Evolutionary conservation across 345 rosid species (phyloP), one percentile per base, ranked within the genome.

Genomic region (Euphorbia pulcherrima): DNA sequence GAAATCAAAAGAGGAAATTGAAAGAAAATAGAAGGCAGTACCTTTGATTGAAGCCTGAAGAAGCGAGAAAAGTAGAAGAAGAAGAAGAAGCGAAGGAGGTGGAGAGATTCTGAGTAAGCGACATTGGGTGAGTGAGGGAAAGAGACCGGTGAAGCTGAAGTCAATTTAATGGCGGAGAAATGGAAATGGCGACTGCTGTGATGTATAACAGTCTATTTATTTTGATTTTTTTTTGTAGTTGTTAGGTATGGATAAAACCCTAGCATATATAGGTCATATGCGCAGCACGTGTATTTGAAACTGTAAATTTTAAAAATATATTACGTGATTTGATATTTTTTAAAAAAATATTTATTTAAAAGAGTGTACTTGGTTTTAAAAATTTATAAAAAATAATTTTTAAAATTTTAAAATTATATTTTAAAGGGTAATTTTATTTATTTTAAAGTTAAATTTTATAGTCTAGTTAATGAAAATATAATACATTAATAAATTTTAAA

Each of bases 31-130:
- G 8, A n/a, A n/a, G 7, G 7, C 12, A 21, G 28, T 21, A 53
- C 86, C 88, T 73, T 40, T 76, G 44, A 64, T 56, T 64, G 55
- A 79, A 74, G 68, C 28, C 50, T 29, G 72, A 10, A 12, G 79
- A 76, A 17, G 79, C 68, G 1, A 84, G 55, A 61, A 82, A 82
- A 20, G 83, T 44, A 18, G 86, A 80, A 30, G 87, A 82, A 35
- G 87, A 82, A 35, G 83, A 75, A 18, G 86, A 77, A 52, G 90
- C 50, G 17, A 79, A 58, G 10, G 88, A 68, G 26, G 79, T 4
- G 18, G 84, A 54, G n/a, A 78, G 71, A 29, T 75, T 73, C 44
- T 68, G 74, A 56, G 71, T 61, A 2, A 79, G 72, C 33, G 85
- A 65, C 87, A 85, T 81, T 30, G 53, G 54, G 52, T 48, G 20